Evolutionary conservation across 345 rosid species (phyloP).

Genomic region (Eucalyptus marginata): DNA sequence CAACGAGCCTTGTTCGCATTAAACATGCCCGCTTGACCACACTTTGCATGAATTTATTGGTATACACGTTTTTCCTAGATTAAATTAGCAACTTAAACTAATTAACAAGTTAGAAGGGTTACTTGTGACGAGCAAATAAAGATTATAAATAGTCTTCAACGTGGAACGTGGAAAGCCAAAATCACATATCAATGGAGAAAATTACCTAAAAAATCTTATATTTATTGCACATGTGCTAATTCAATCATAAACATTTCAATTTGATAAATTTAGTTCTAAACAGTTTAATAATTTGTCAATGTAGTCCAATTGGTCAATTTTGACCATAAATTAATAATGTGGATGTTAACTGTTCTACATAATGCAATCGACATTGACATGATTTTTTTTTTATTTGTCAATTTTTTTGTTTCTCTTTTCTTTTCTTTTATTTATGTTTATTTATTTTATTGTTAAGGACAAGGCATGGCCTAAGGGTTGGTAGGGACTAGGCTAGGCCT

Average conservation of each 20-base stretch:
- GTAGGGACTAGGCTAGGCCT: neutral
- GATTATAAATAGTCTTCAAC: no score
- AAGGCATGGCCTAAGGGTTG: rapidly evolving
- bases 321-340: no score
- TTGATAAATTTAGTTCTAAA: rapidly evolving
- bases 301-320: neutral
- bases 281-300: neutral
- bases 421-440: no score
- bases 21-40: neutral
- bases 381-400: no score
- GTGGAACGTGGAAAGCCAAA: neutral
- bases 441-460: neutral
- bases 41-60: neutral
- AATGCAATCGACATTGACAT: rapidly evolving
- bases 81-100: neutral
- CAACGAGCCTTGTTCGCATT: neutral
- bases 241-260: neutral
- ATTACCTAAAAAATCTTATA: neutral
- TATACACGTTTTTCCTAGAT: neutral
- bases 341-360: no score
- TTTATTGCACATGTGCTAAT: neutral
- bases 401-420: neutral
- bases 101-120: neutral
- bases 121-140: neutral
- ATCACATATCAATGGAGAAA: neutral